These are phyloP conservation scores for Scutellaria baicalensis DNA, from an alignment of 257 asterid genomes.

Conservation along the genomic window DNA sequence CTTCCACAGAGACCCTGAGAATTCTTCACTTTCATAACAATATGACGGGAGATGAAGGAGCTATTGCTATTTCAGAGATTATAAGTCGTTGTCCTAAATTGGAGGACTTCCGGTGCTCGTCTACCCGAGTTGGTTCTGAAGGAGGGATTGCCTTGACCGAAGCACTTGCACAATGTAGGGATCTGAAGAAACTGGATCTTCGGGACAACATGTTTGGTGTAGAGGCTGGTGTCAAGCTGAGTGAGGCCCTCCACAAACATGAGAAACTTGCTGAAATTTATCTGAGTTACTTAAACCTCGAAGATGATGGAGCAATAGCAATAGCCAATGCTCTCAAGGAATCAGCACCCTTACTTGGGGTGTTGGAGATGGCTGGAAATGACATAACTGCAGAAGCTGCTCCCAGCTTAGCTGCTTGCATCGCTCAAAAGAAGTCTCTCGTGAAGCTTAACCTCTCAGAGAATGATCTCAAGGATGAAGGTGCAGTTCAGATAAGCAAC, in stretches of 20 bases:
- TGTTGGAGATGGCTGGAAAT: constrained; percentile 91
- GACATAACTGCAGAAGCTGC: constrained; percentile 80
- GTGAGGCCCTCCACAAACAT: constrained; percentile 49
- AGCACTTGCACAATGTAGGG: constrained; percentile 59
- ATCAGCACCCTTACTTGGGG: constrained; percentile 56
- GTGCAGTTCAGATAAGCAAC: constrained; percentile 62
- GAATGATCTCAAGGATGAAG: constrained; percentile 86
- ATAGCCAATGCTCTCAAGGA: constrained; percentile 62
- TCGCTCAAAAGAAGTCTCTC: constrained; percentile 48
- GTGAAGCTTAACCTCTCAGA: constrained; percentile 68
- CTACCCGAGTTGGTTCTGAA: constrained; percentile 78
- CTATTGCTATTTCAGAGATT: constrained; percentile 64
- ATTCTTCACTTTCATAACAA: constrained; percentile 90
- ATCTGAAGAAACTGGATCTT: constrained; percentile 81
- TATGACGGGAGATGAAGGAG: constrained; percentile 98
- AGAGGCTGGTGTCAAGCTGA: constrained; percentile 71
- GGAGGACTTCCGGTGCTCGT: constrained; percentile 91
- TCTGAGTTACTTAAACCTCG: constrained; percentile 81
- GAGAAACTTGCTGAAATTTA: constrained; percentile 56
- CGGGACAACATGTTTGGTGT: constrained; percentile 91
- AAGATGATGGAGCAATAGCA: constrained; percentile 77
- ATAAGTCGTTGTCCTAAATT: constrained; percentile 62
- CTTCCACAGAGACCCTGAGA: constrained; percentile 59
- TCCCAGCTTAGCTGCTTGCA: constrained; percentile 51
- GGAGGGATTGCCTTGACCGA: constrained; percentile 84